Evolutionary conservation across 2,329 filamentous ascomycete genomes (phyloP).

Genomic region (Dactylella cylindrospora): DNA sequence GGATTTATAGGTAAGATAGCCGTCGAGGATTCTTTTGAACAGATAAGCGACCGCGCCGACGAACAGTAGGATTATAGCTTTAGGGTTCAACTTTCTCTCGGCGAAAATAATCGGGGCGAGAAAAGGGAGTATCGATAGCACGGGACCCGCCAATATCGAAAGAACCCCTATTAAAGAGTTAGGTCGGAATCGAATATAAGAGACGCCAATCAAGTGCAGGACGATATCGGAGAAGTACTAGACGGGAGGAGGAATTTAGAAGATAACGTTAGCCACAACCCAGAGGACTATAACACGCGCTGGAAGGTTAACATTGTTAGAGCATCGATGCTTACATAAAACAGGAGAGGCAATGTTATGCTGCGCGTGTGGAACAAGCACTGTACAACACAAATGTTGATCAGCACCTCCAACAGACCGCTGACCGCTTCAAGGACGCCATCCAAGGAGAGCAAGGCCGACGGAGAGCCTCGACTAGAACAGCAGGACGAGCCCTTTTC

Average conservation of each 20-base stretch:
- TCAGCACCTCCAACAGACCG: conserved; percentile 1
- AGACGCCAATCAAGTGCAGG: neutral
- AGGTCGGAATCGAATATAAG: conserved; percentile 9
- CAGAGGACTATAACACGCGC: neutral
- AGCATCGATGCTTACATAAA: conserved; percentile 17
- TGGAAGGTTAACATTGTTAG: neutral
- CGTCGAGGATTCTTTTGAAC: conserved; percentile 1
- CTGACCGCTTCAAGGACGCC: neutral
- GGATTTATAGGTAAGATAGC: neutral
- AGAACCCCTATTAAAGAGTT: neutral
- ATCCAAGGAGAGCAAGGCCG: neutral
- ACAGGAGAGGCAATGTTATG: conserved; percentile 24
- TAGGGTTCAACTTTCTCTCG: conserved; percentile 18
- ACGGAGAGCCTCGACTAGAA: neutral
- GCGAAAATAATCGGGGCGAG: conserved; percentile 5
- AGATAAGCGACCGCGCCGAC: conserved; percentile 7
- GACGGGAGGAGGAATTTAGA: neutral
- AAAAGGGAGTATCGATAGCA: conserved; percentile 1
- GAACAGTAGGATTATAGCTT: neutral
- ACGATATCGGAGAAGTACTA: conserved; percentile 16
- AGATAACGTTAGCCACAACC: neutral
- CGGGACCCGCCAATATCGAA: neutral
- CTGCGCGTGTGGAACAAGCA: conserved; percentile 23
- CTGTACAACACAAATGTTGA: conserved; percentile 24
- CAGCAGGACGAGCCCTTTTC: neutral